Conservation (phyloP, 169 alveolate genomes). For the Cryptosporidium canis region DNA sequence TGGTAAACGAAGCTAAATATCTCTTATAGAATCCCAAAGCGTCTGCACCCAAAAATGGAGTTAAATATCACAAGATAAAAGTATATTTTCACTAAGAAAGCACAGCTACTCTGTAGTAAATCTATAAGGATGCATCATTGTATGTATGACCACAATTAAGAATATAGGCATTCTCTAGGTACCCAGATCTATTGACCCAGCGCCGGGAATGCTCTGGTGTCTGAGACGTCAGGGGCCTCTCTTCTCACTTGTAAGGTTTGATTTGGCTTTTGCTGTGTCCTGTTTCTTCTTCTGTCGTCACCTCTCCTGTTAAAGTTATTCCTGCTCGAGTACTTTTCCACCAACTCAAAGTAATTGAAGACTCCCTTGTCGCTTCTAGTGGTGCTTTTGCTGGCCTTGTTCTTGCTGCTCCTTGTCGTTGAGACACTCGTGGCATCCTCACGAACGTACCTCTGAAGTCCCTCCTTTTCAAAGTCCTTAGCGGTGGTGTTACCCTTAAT, state of each 20-base stretch:
- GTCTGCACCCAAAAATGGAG: neutral
- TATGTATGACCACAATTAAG: neutral
- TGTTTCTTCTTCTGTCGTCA: conserved; percentile 2
- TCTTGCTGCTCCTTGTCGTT: neutral
- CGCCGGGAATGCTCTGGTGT: conserved; percentile 61
- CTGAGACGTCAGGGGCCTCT: conserved; percentile 72
- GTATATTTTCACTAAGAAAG: neutral
- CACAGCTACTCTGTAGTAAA: neutral
- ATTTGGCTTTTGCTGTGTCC: neutral
- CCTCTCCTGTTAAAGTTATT: conserved; percentile 17
- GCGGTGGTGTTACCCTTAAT: conserved; percentile 37
- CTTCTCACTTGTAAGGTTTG: conserved; percentile 22
- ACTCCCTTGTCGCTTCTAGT: conserved; percentile 37
- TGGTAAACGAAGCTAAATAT: neutral
- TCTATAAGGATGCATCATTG: neutral
- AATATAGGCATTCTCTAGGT: neutral
- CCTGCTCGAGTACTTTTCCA: conserved; percentile 32
- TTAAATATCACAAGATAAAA: neutral
- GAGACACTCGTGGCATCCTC: neutral
- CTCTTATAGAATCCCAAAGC: neutral
- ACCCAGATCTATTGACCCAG: conserved; percentile 14
- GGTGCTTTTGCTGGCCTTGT: neutral
- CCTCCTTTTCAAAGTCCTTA: conserved; percentile 58
- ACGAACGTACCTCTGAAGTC: conserved; percentile 31
- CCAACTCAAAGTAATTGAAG: conserved; percentile 47